These are phyloP conservation scores for Stephanodiscus minutulus DNA, from an alignment of 108 stramenopile genomes.

Conservation along the genomic window DNA sequence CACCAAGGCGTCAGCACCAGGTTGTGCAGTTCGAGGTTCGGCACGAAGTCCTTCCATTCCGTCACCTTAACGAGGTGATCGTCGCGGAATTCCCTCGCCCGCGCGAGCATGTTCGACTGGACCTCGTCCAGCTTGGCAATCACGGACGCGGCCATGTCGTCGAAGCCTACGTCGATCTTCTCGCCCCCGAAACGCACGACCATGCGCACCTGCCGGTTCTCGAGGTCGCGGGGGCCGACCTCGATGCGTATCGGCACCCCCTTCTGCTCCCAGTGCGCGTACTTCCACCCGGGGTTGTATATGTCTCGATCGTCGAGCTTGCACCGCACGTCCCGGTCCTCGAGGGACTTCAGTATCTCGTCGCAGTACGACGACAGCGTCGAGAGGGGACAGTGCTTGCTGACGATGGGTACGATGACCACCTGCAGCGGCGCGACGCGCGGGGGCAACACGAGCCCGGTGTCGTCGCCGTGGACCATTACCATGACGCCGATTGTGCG, in stretches of 20 bases:
- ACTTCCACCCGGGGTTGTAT: conserved; percentile 99
- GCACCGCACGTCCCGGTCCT: conserved; percentile 76
- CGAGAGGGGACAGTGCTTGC: conserved; percentile 81
- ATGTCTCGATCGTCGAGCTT: conserved; percentile 93
- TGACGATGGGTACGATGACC: conserved; percentile 96
- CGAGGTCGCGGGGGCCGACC: conserved; percentile 96
- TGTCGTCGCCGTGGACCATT: conserved; percentile 99
- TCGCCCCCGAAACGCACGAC: conserved; percentile 90
- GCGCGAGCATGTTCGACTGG: conserved; percentile 90
- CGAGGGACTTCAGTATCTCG: conserved; percentile 63
- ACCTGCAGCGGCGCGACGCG: conserved; percentile 94
- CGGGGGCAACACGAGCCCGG: conserved; percentile 97
- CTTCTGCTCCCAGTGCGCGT: conserved; percentile 99
- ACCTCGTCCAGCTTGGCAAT: conserved; percentile 81
- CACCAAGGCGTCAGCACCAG: conserved; percentile 98
- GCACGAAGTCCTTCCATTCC: conserved; percentile 98
- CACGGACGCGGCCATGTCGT: conserved; percentile 63
- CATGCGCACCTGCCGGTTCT: conserved; percentile 76
- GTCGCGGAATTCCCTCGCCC: conserved; percentile 90
- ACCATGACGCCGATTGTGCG: conserved; percentile 99
- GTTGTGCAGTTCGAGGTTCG: conserved; percentile 92
- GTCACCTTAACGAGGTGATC: conserved; percentile 89
- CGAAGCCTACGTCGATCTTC: conserved; percentile 82
- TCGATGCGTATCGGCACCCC: conserved; percentile 99
- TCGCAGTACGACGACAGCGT: conserved; percentile 73